A percentile compares a stretch with the other conserved stretches of the same genome.
Evolutionary conservation across 1,284 basidiomycete genomes (phyloP).

Genomic region (Crucibulum parvulum): DNA sequence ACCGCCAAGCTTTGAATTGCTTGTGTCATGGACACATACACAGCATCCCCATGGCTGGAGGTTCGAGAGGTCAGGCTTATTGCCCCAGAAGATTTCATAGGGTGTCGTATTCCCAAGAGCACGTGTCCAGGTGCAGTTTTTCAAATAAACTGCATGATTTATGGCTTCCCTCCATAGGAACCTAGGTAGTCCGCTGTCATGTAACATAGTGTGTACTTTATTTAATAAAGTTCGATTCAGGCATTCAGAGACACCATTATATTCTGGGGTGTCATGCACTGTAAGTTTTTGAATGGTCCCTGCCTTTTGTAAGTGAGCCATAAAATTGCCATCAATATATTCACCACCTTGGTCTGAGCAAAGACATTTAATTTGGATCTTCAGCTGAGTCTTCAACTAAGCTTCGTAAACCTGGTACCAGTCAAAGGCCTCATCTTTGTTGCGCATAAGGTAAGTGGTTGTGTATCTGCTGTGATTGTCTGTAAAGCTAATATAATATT

Average conservation of each 20-base stretch:
- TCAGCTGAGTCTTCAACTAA: conserved; percentile 8
- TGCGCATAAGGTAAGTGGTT: conserved; percentile 18
- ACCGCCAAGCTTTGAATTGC: conserved; percentile 11
- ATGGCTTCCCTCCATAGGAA: conserved; percentile 7
- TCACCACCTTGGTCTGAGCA: conserved; percentile 13
- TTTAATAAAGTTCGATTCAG: conserved; percentile 21
- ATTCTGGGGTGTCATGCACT: conserved; percentile 21
- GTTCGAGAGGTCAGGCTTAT: not conserved
- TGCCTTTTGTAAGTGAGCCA: conserved; percentile 7
- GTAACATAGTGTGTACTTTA: conserved; percentile 9
- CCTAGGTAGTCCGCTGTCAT: conserved; percentile 5
- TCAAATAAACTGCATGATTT: conserved; percentile 1
- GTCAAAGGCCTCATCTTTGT: conserved; percentile 12
- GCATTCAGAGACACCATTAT: conserved; percentile 23
- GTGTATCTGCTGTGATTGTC: conserved; percentile 25
- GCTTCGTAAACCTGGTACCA: not conserved
- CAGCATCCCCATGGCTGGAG: not conserved
- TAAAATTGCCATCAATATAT: conserved; percentile 12
- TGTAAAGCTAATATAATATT: conserved; percentile 27
- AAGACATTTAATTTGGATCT: conserved; percentile 5
- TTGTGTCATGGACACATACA: conserved; percentile 12
- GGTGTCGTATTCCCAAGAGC: not conserved
- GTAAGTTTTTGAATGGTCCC: conserved; percentile 20
- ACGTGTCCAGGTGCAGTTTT: not conserved
- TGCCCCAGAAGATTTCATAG: not conserved